Evolutionary conservation across 139 green algal genomes (phyloP), one percentile per base, ranked within the genome.

Genomic region (Chlorokybus atmophyticus): DNA sequence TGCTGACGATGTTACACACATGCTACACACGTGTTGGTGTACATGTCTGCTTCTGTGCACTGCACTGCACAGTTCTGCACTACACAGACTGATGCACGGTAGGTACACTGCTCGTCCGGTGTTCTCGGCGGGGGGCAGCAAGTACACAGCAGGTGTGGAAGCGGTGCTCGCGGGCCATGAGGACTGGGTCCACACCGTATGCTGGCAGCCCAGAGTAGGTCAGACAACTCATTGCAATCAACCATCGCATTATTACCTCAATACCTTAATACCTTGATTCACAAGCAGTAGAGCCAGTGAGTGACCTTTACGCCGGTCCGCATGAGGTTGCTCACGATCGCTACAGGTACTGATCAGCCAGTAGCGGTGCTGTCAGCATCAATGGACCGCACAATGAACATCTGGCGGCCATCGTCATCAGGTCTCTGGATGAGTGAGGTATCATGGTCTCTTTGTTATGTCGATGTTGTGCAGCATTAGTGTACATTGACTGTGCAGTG

Each of bases 301-400:
- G 10, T 14, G 35, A 10, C 10, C 35, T 44, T 44, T 10, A 14
- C 35, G 35, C 10, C 10, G 35, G 10, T 10, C 10, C 35, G 35
- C 10, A 10, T 14, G 10, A 21, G 35, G 35, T 10, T 44, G 35
- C 35, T 44, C 10, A 14, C 35, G 35, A 44, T 14, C 35, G 10
- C 35, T 14, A 21, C 35, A 10, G 10, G 10, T 14, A 10, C 14
- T 44, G 10, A 44, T 10, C 35, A 44, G 35, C 35, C 35, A 14
- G 62, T 79, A 21, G 73, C 52, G 40, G 78, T 97, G 48, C 80
- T 97, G 40, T 86, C 83, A 0, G 74, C 83, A 2, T 94, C 83
- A 14, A 94, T 95, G 84, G 90, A 97, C 67, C 72, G 90, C 7
- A 94, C 84, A 25, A 92, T 98, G 82, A 81, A 90, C 62, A 31